Evolutionary conservation across 176 grass and related monocot genomes (phyloP), one percentile per base, ranked within the genome.

Genomic region (Musa beccarii): DNA sequence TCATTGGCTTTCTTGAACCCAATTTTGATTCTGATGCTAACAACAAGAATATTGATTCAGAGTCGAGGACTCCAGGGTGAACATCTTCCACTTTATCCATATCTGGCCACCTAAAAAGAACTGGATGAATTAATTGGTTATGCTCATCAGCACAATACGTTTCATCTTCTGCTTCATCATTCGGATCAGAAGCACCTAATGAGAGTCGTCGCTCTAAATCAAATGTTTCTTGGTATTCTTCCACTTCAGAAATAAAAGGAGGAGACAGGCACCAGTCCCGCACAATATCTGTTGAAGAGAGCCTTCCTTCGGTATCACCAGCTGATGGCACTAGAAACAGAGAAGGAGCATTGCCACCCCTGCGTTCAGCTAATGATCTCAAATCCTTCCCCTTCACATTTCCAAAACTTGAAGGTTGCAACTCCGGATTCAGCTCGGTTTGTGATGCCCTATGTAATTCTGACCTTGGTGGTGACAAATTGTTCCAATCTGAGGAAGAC

Each of bases 201-300:
- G 78, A 84, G 68, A 88, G 68, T 17, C 72, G 76, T 12, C 54
- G 78, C 54, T 83, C 80, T 23, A 87, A 13, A 75, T 76, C 52
- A 54, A 84, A 51, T 51, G 61, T 65, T 72, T 70, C 85, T 43
- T 24, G 77, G 57, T 82, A 80, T 65, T 82, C 80, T 70, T 87
- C 85, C 69, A 87, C 68, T 21, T 87, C 85, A 14, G 81, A 73
- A 28, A 87, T 83, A 50, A 83, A 83, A 25, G 85, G 55, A 80
- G 85, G 85, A 55, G 85, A 87, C 8, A 59, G 52, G 73, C 81
- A 83, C 85, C 85, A 87, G 72, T 83, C 81, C 78, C 59, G 25
- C 28, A 76, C 49, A 14, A 76, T 52, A 24, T 76, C 75, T 0
- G 4, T 50, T 17, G 75, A 49, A 13, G 70, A 83, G 43, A 80